These are phyloP conservation scores for Colletotrichum incanum DNA, from an alignment of 2,329 filamentous ascomycete species.

Conservation along the genomic window DNA sequence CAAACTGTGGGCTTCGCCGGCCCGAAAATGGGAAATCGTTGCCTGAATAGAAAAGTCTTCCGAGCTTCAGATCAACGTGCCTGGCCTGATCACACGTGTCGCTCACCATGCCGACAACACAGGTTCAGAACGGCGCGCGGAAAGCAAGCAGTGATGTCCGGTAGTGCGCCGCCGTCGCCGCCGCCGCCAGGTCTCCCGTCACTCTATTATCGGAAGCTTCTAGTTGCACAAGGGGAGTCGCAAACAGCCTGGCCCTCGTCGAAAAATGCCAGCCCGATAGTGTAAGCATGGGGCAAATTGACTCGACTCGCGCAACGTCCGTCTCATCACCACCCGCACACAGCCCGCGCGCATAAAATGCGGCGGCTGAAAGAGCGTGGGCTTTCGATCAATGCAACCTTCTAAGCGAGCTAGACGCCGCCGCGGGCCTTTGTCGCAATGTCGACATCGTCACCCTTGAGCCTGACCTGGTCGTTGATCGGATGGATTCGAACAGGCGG, in stretches of 20 bases:
- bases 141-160: neutral
- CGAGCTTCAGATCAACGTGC: constrained; percentile 8
- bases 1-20: constrained; percentile 22
- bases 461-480: constrained; percentile 1
- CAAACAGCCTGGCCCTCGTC: neutral
- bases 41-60: constrained; percentile 24
- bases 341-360: constrained; percentile 1
- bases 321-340: neutral
- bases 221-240: neutral
- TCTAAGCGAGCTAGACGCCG: constrained; percentile 39
- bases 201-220: neutral
- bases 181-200: neutral
- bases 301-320: constrained; percentile 3
- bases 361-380: constrained; percentile 22
- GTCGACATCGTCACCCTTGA: constrained; percentile 15
- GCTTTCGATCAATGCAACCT: constrained; percentile 11
- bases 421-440: constrained; percentile 3
- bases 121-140: neutral
- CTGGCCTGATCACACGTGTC: constrained; percentile 14
- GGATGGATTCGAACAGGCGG: neutral
- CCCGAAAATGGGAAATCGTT: constrained; percentile 27
- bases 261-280: neutral
- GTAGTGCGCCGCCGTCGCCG: constrained; percentile 4
- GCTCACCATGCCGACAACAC: neutral
- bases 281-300: neutral